Evolutionary conservation across 345 rosid genomes (phyloP), one percentile per base, ranked within the genome.

Genomic region (Aquilaria yunnanensis): DNA sequence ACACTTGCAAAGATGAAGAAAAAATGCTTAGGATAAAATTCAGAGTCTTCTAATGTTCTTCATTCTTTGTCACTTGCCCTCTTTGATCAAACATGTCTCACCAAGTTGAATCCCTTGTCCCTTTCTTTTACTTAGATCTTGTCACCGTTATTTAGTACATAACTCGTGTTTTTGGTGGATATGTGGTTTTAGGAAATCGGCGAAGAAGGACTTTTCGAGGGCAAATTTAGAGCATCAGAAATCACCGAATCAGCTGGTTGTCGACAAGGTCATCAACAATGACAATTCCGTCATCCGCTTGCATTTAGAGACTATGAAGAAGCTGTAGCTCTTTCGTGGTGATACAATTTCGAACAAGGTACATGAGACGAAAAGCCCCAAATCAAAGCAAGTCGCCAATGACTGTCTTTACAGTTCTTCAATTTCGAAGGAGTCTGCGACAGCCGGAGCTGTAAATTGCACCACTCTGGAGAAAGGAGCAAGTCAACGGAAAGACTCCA

Each of bases 141-240:
- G 46, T 7, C 9, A 29, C 32, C 30, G 59, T 7, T 3, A 37
- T 12, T 9, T 43, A 31, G 32, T 23, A 59, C 33, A 34, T 58
- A 52, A 49, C 56, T 59, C 12, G 57, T 14, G 9, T 46, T 14
- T 0, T 16, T 58, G 14, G 5, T 12, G 50, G 5, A 3, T 46
- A 23, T 51, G 72, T 12, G 16, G 16, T 16, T 58, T 12, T 67
- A 85, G 91, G 51, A 81, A 77, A 61, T 82, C 80, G 60, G 69
- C 72, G 0, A 16, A 16, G 80, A 88, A 66, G 54, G 96, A 88
- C 66, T 85, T 77, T 70, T 78, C 81, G 13, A 85, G 86, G 0
- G 89, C 92, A 59, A 88, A 81, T 67, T 64, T 88, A 64, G 96
- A 88, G 74, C 68, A 82, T 55, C 83, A 88, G 76, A 88, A 85